Conservation (phyloP, 2,329 filamentous ascomycete genomes). For the Immersiporthe knoxdaviesiana region DNA sequence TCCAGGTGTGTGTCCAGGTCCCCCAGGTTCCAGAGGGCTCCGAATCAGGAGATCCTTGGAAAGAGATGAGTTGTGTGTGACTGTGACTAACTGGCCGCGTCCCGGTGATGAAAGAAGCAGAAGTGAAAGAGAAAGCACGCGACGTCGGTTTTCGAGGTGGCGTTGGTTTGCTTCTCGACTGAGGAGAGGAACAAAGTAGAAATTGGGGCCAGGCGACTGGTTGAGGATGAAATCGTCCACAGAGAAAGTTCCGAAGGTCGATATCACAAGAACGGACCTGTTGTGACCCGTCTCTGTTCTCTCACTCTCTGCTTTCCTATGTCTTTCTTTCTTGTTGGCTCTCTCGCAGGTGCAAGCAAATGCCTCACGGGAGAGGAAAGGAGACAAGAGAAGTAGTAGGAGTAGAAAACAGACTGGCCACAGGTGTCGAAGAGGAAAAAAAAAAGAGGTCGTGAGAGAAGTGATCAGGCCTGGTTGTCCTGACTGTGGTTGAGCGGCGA, state of each 20-base stretch:
- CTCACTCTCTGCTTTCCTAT: slow-evolving; percentile 32
- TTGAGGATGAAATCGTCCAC: slow-evolving; percentile 19
- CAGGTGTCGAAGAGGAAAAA: too few relatives aligned
- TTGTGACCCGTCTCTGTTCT: slow-evolving; percentile 28
- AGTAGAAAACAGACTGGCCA: slow-evolving; percentile 15
- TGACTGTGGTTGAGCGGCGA: slow-evolving; percentile 30
- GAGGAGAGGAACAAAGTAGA: neutral
- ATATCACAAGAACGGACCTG: slow-evolving; percentile 13
- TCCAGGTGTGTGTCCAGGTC: slow-evolving; percentile 8
- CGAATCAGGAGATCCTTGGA: slow-evolving; percentile 29
- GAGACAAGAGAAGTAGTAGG: slow-evolving; percentile 11
- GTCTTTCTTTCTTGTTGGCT: slow-evolving; percentile 31
- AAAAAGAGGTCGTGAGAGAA: slow-evolving; percentile 32
- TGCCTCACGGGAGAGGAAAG: slow-evolving; percentile 38
- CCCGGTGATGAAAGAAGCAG: slow-evolving; percentile 17
- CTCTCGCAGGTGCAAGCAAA: slow-evolving; percentile 44
- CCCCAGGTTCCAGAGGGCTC: slow-evolving; percentile 17
- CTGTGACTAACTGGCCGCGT: slow-evolving; percentile 26
- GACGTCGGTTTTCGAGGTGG: slow-evolving; percentile 17
- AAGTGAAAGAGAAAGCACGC: neutral
- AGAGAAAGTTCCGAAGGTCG: neutral
- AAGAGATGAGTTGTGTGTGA: slow-evolving; percentile 3
- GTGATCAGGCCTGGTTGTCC: slow-evolving; percentile 3
- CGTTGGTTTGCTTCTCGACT: neutral
- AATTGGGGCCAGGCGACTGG: slow-evolving; percentile 8